A percentile compares a stretch with the other conserved stretches of the same genome.
These are phyloP conservation scores for Heritiera littoralis DNA, from an alignment of 345 rosid genomes.

Conservation along the genomic window DNA sequence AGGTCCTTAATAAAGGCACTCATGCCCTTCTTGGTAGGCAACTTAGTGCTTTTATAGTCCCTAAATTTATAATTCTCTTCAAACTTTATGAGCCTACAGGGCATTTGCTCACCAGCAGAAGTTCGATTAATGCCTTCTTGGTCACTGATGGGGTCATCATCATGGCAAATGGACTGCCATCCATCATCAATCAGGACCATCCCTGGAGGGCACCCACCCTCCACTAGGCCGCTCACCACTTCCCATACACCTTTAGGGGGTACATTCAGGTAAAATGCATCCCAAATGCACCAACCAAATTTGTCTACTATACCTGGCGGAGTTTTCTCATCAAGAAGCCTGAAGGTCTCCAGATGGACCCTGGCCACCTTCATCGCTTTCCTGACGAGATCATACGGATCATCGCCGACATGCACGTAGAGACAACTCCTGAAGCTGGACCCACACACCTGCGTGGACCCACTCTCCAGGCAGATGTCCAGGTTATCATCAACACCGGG, in stretches of 20 bases:
- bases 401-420: slow-evolving; percentile 63
- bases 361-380: slow-evolving; percentile 68
- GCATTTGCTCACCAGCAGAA: slow-evolving; percentile 87
- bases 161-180: slow-evolving; percentile 87
- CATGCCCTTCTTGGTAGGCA: slow-evolving; percentile 55
- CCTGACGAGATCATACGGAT: slow-evolving; percentile 62
- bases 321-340: slow-evolving; percentile 67
- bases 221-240: slow-evolving; percentile 67
- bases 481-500: slow-evolving; percentile 64
- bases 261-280: slow-evolving; percentile 86
- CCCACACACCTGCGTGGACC: slow-evolving; percentile 62
- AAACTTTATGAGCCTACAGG: slow-evolving; percentile 71
- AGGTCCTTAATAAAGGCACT: slow-evolving; percentile 72
- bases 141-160: slow-evolving; percentile 53
- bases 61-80: slow-evolving; percentile 78
- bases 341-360: slow-evolving; percentile 67
- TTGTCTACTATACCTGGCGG: slow-evolving; percentile 84
- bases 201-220: slow-evolving; percentile 94
- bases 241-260: slow-evolving; percentile 74
- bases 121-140: slow-evolving; percentile 70
- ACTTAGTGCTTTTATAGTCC: slow-evolving; percentile 53
- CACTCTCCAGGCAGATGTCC: slow-evolving; percentile 76
- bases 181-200: slow-evolving; percentile 88
- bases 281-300: slow-evolving; percentile 99
- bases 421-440: slow-evolving; percentile 46